Base-by-base conservation (phyloP, 2,329 filamentous ascomycete genomes). In the Hypoxylon sp. region DNA sequence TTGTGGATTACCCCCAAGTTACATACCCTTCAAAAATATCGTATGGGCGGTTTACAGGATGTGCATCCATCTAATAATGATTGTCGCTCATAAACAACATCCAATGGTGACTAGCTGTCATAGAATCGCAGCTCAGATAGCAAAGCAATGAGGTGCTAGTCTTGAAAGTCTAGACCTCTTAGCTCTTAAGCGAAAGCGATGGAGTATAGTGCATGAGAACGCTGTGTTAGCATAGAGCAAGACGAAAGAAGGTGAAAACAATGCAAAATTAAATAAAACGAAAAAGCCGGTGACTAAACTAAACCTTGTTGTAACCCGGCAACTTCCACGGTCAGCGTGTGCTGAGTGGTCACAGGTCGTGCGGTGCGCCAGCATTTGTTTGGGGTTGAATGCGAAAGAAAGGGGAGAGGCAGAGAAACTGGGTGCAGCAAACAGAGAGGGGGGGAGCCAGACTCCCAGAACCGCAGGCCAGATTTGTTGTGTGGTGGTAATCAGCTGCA, bases 401-500 rank as follows among this genome's bases (percentile, higher is more conserved):
- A 70, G 67, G 68, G 53, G 70, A 69, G 72, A 74, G 62, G 61
- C 46, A 65, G 66, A 73, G 69, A 74, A 75, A 73, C 30, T 61
- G 57, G 60, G 30, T 54, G 70, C 59, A 63, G 64, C 68, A 65
- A 64, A 53, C 27, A 56, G 49, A 71, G 72, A 73, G 68, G 73
- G 74, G 74, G 69, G 64, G 53, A 40, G 68, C 62, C 68, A 71
- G 69, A 78, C 76, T 77, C 73, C 74, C 75, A 77, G 69, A 73
- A 75, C 56, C 58, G 59, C 55, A 64, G 70, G 70, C 40, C 30
- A 65, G 62, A 69, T 60, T 66, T 59, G 68, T 67, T 50, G 70
- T 71, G 74, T 74, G 73, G 74, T 73, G 61, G 73, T 75, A 77
- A 79, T 79, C 77, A 79, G 74, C 77, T 77, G 76, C 74, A 75